phyloP scores from a whole-genome alignment of 2,329 filamentous ascomycete genomes.

The Aspergillus pseudonomiae region DNA sequence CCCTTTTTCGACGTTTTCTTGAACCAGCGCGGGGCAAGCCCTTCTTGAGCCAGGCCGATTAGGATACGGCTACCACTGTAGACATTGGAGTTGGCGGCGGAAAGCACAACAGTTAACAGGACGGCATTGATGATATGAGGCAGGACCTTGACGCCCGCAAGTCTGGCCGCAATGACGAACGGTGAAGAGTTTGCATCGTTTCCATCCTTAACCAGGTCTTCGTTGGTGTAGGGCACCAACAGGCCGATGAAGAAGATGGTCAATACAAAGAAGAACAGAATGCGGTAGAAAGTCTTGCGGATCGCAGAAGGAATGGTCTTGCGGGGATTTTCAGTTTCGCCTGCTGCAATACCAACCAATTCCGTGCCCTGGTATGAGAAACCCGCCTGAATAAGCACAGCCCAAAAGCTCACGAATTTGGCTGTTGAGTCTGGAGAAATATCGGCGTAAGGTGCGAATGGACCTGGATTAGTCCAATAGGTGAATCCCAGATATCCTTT shows the following conservation, averaged over 20 bases:
- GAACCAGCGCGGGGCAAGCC: conserved; percentile 49
- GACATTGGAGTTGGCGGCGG: conserved; percentile 47
- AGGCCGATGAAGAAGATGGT: conserved; percentile 69
- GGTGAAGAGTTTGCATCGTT: conserved; percentile 41
- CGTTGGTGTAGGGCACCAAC: conserved; percentile 64
- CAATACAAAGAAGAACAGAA: conserved; percentile 60
- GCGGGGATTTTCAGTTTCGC: conserved; percentile 72
- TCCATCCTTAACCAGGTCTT: conserved; percentile 54
- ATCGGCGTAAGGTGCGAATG: conserved; percentile 61
- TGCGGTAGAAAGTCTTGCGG: conserved; percentile 74
- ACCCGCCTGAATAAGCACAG: conserved; percentile 49
- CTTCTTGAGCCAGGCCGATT: conserved; percentile 62
- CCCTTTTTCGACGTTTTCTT: conserved; percentile 46
- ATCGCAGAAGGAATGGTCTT: conserved; percentile 74
- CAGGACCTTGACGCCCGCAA: conserved; percentile 42
- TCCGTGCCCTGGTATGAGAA: conserved; percentile 64
- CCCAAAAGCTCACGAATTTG: conserved; percentile 65
- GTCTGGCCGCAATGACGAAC: conserved; percentile 48
- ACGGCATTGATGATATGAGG: conserved; percentile 47
- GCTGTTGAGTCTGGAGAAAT: conserved; percentile 43
- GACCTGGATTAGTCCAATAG: conserved; percentile 70
- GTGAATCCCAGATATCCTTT: conserved; percentile 73
- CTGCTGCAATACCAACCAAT: conserved; percentile 76
- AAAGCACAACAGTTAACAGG: conserved; percentile 48
- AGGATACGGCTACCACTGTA: conserved; percentile 65